Conservation (phyloP, 345 rosid species). For the Gossypium stocksii region DNA sequence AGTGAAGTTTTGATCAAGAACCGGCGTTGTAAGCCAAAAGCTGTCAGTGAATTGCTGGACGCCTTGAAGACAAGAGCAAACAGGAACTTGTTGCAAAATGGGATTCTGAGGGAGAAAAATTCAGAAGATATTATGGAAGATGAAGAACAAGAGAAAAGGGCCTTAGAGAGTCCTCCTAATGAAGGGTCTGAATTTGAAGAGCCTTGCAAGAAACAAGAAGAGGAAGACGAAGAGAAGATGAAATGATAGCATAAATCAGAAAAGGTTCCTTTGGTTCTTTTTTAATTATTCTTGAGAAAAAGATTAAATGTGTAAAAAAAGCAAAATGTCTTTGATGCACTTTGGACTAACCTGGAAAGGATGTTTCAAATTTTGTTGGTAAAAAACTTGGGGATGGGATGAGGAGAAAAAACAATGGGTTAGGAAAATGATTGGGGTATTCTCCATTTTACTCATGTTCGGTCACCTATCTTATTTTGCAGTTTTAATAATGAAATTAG, state of each 20-base stretch:
- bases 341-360: slow-evolving; percentile 16
- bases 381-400: neutral
- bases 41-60: slow-evolving; percentile 51
- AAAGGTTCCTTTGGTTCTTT: neutral
- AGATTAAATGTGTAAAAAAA: neutral
- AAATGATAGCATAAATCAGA: slow-evolving; percentile 7
- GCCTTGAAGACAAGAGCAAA: slow-evolving; percentile 49
- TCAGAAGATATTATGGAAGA: slow-evolving; percentile 28
- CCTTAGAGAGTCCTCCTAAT: slow-evolving; percentile 65
- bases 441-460: neutral
- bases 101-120: slow-evolving; percentile 24
- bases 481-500: slow-evolving; percentile 5
- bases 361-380: slow-evolving; percentile 19
- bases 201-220: slow-evolving; percentile 27
- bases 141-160: slow-evolving; percentile 72
- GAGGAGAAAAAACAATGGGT: neutral
- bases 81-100: slow-evolving; percentile 29
- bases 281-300: neutral
- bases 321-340: slow-evolving; percentile 18
- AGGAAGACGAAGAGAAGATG: slow-evolving; percentile 33
- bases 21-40: slow-evolving; percentile 48
- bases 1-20: slow-evolving; percentile 82
- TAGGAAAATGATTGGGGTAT: slow-evolving; percentile 1
- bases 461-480: neutral
- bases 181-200: slow-evolving; percentile 32